A percentile compares a stretch with the other conserved stretches of the same genome.
Conservation (phyloP, 768 basidiomycete species). For the Russula lepida region DNA sequence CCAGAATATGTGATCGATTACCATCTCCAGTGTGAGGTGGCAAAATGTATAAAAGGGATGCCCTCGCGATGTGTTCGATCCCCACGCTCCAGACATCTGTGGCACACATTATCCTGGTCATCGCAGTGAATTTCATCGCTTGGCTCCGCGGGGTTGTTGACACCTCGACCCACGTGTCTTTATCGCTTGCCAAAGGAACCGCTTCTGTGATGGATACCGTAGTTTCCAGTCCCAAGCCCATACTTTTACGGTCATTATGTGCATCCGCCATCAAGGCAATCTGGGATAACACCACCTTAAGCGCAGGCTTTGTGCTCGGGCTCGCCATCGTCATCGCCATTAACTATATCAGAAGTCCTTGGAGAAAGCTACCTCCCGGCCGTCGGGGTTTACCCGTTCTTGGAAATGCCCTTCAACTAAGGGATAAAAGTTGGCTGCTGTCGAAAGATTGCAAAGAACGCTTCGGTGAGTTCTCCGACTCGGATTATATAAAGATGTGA, state of each 20-base stretch:
- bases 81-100: not conserved
- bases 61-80: no score
- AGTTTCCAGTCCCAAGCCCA: not conserved
- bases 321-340: not conserved
- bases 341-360: not conserved
- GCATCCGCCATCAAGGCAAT: not conserved
- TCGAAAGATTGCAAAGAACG: not conserved
- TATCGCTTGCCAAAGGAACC: not conserved
- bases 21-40: no score
- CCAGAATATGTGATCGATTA: no score
- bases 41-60: no score
- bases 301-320: not conserved
- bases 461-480: not conserved
- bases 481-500: accelerated
- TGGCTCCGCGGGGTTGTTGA: not conserved
- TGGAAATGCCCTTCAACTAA: not conserved
- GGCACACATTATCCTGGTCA: not conserved
- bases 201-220: no score
- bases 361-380: slow-evolving; percentile 1
- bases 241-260: no score
- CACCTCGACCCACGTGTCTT: not conserved
- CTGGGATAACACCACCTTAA: not conserved
- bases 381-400: slow-evolving; percentile 1
- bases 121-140: not conserved
- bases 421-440: not conserved